Conservation (phyloP, 208 protist genomes). For the Dictyostelium gargantuum region DNA sequence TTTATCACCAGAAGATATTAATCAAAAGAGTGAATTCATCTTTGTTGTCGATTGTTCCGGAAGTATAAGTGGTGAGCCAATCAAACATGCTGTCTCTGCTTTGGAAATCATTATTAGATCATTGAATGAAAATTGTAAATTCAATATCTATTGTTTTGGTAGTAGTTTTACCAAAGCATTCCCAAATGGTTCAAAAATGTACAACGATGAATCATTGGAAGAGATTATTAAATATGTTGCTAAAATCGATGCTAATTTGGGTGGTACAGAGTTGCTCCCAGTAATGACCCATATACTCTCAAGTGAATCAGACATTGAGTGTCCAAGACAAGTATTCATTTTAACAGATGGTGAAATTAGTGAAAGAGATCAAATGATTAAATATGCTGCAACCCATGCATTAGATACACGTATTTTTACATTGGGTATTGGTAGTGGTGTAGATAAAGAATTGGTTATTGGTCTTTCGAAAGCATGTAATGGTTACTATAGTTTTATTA, state of each 20-base stretch:
- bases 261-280: conserved; percentile 66
- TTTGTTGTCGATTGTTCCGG: conserved; percentile 79
- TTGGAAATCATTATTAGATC: conserved; percentile 2
- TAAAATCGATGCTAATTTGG: background rate
- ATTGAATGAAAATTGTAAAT: conserved; percentile 17
- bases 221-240: background rate
- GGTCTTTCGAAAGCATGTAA: conserved; percentile 15
- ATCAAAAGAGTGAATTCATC: conserved; percentile 70
- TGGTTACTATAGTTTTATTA: conserved; percentile 52
- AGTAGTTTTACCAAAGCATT: background rate
- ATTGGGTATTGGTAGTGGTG: conserved; percentile 60
- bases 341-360: conserved; percentile 77
- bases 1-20: background rate
- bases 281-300: conserved; percentile 15
- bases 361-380: conserved; percentile 14
- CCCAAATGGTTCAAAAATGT: background rate
- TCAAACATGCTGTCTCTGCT: background rate
- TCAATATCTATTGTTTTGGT: conserved; percentile 32
- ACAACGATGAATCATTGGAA: background rate
- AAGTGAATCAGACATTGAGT: background rate
- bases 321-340: conserved; percentile 73
- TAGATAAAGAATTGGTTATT: conserved; percentile 1
- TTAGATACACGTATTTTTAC: conserved; percentile 45
- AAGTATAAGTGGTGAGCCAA: conserved; percentile 68
- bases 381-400: background rate